phyloP scores from a whole-genome alignment of 768 basidiomycete species.

The Suillus lakei region DNA sequence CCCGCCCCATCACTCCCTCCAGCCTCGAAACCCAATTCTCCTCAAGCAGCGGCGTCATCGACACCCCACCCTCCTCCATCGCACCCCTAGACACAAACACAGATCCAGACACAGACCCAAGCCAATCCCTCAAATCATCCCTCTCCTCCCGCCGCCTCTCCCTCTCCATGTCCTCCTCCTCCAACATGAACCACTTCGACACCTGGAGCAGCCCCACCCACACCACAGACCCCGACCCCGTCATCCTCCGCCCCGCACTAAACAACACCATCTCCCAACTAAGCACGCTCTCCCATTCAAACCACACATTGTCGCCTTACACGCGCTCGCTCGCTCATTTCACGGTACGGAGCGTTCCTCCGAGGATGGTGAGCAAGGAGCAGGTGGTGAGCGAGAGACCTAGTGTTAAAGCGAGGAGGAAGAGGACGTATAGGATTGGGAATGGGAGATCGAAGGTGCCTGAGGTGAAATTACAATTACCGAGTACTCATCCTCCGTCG shows the following conservation, averaged over 20 bases:
- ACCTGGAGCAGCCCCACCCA: slow-evolving; percentile 42
- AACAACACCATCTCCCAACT: slow-evolving; percentile 85
- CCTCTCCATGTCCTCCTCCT: slow-evolving; percentile 32
- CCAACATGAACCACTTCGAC: slow-evolving; percentile 30
- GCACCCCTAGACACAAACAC: slow-evolving; percentile 3
- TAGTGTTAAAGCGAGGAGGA: slow-evolving; percentile 75
- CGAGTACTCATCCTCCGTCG: too few relatives aligned
- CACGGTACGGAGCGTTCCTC: slow-evolving; percentile 88
- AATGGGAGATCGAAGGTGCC: slow-evolving; percentile 11
- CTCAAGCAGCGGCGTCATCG: slow-evolving; percentile 45
- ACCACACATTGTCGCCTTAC: slow-evolving; percentile 94
- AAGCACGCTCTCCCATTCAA: slow-evolving; percentile 83
- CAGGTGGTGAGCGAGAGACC: slow-evolving; percentile 47
- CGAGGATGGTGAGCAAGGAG: slow-evolving; percentile 44
- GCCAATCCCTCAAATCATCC: slow-evolving; percentile 23
- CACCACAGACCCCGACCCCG: slow-evolving; percentile 44
- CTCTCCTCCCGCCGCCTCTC: slow-evolving; percentile 37
- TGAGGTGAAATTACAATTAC: neutral
- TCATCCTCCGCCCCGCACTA: slow-evolving; percentile 67
- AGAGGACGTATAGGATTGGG: slow-evolving; percentile 71
- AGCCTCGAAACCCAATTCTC: slow-evolving; percentile 57
- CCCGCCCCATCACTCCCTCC: slow-evolving; percentile 52
- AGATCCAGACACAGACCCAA: slow-evolving; percentile 7
- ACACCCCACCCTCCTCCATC: slow-evolving; percentile 50
- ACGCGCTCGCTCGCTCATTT: slow-evolving; percentile 91